phyloP scores from a whole-genome alignment of 345 rosid genomes.

The Pugionium dolabratum region DNA sequence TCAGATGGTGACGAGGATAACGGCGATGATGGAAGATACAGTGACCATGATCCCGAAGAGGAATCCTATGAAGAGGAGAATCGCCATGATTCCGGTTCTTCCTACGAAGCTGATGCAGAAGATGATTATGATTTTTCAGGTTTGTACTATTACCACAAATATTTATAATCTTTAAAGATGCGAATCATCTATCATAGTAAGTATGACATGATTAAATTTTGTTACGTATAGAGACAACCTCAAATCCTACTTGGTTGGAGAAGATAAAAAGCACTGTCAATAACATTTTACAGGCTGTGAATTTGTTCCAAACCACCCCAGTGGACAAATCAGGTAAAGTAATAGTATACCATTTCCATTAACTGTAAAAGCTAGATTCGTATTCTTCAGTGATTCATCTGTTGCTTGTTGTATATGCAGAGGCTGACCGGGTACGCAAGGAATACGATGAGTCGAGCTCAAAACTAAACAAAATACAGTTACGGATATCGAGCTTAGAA shows the following conservation, averaged over 20 bases:
- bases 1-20: conserved; percentile 68
- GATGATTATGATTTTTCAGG: conserved; percentile 66
- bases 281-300: conserved; percentile 69
- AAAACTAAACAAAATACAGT: conserved; percentile 78
- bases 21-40: conserved; percentile 50
- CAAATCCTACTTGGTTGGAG: conserved; percentile 78
- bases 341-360: conserved; percentile 14
- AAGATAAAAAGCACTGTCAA: conserved; percentile 64
- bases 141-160: conserved; percentile 34
- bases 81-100: conserved; percentile 52
- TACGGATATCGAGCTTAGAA: conserved; percentile 77
- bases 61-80: conserved; percentile 54
- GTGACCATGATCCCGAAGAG: conserved; percentile 61
- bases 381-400: conserved; percentile 18
- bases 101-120: conserved; percentile 57
- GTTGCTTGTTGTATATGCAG: conserved; percentile 47
- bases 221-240: conserved; percentile 47
- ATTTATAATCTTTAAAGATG: conserved; percentile 12
- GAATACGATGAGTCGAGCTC: conserved; percentile 77
- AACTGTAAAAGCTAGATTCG: neutral
- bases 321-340: conserved; percentile 68
- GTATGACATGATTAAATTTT: conserved; percentile 23
- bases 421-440: conserved; percentile 76
- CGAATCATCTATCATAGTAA: conserved; percentile 8
- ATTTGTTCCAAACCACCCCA: conserved; percentile 68